Evolutionary conservation across 2,329 filamentous ascomycete genomes (phyloP).

Genomic region (Hymenoscyphus linearis): DNA sequence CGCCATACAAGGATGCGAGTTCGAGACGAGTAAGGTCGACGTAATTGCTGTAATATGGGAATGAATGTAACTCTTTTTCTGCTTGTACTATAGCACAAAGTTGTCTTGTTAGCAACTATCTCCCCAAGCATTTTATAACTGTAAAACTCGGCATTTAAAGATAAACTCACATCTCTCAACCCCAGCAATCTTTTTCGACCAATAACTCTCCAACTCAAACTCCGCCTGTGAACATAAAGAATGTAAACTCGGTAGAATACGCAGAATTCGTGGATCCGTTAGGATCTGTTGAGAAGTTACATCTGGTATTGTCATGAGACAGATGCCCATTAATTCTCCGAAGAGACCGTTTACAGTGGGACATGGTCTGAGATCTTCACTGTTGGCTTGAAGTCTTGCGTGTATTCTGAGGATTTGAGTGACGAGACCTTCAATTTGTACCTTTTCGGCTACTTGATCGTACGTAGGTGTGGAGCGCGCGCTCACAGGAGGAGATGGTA

Average conservation of each 20-base stretch:
- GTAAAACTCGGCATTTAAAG: background rate
- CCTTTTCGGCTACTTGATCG: background rate
- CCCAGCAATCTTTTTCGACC: slow-evolving; percentile 36
- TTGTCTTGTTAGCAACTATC: background rate
- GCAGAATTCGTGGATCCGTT: slow-evolving; percentile 22
- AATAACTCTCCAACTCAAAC: slow-evolving; percentile 40
- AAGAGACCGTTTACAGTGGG: slow-evolving; percentile 33
- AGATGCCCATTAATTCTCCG: slow-evolving; percentile 34
- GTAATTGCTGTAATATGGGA: slow-evolving; percentile 47
- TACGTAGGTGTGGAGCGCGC: background rate
- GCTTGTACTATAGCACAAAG: background rate
- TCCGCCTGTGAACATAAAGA: slow-evolving; percentile 41
- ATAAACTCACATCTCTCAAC: slow-evolving; percentile 12
- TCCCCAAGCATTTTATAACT: background rate
- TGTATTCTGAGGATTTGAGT: slow-evolving; percentile 1
- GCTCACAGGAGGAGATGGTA: background rate
- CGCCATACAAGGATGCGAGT: slow-evolving; percentile 36
- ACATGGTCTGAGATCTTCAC: slow-evolving; percentile 29
- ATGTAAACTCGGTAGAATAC: slow-evolving; percentile 36
- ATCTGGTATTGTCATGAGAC: slow-evolving; percentile 29
- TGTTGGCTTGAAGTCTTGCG: background rate
- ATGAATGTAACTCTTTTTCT: slow-evolving; percentile 29
- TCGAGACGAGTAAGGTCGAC: slow-evolving; percentile 43
- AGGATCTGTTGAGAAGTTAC: slow-evolving; percentile 19
- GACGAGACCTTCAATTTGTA: background rate